These are phyloP conservation scores for Ampelocalamus luodianensis DNA, from an alignment of 176 grass and related monocot genomes.

Conservation along the genomic window DNA sequence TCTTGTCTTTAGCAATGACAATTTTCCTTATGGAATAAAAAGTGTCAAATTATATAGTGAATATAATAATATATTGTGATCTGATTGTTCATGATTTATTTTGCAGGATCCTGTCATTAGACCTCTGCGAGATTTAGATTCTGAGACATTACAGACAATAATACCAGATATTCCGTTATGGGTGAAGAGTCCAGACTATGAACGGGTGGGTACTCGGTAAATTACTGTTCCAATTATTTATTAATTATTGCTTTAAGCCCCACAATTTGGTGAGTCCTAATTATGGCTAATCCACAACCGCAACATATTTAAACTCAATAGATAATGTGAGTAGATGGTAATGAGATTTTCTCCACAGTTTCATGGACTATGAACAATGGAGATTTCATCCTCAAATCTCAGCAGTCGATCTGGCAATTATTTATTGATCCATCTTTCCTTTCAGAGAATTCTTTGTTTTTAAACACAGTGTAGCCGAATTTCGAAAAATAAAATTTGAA, in stretches of 20 bases:
- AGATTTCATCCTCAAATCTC: not conserved
- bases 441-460: not conserved
- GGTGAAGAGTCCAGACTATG: slow-evolving; percentile 93
- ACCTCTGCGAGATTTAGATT: slow-evolving; percentile 70
- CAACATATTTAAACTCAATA: not conserved
- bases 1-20: not conserved
- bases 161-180: slow-evolving; percentile 85
- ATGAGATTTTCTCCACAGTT: not conserved
- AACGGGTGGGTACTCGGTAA: slow-evolving; percentile 52
- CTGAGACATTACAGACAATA: slow-evolving; percentile 52
- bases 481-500: too few species aligned
- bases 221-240: not conserved
- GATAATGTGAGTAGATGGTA: not conserved
- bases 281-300: not conserved
- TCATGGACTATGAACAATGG: not conserved
- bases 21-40: not conserved
- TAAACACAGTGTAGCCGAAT: not conserved
- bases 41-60: not conserved
- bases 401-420: not conserved
- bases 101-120: slow-evolving; percentile 78
- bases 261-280: not conserved
- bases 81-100: not conserved
- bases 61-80: not conserved
- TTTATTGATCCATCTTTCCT: not conserved
- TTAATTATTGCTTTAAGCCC: not conserved